Conservation (phyloP, 345 rosid genomes). For the Murraya koenigii region DNA sequence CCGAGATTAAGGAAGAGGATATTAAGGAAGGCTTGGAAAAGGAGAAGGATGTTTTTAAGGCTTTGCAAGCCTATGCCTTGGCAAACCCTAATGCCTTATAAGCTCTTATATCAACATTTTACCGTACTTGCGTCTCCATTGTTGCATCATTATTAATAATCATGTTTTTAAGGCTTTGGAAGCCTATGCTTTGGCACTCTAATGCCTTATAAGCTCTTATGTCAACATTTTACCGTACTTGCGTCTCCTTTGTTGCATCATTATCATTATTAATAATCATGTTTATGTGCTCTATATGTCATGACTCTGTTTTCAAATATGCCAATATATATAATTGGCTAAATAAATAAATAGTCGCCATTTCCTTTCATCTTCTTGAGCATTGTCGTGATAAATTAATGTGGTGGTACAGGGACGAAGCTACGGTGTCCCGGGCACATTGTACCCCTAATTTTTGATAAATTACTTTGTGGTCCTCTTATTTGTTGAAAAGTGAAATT, state of each 20-base stretch:
- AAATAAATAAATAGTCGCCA: neutral
- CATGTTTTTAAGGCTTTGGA: conserved; percentile 33
- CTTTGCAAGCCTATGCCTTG: conserved; percentile 34
- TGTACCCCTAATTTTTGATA: no score
- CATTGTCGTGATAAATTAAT: neutral
- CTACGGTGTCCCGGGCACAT: no score
- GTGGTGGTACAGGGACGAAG: no score
- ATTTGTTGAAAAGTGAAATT: no score
- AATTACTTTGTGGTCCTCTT: no score
- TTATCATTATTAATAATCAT: no score
- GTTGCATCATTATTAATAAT: neutral
- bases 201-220: conserved; percentile 6
- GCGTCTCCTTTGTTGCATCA: neutral
- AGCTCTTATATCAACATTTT: neutral
- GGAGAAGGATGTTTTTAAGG: conserved; percentile 26
- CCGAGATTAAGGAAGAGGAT: conserved; percentile 24
- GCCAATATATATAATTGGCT: neutral
- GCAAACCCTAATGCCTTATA: conserved; percentile 29
- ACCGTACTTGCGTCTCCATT: neutral
- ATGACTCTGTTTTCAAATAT: neutral
- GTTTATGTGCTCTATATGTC: neutral
- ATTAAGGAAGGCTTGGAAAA: conserved; percentile 36
- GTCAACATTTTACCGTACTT: neutral
- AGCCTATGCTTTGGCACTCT: conserved; percentile 33
- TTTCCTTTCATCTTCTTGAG: neutral